A percentile compares a stretch with the other conserved stretches of the same genome.
Conservation (phyloP, 352 stramenopile species). For the Phytophthora tentaculata region DNA sequence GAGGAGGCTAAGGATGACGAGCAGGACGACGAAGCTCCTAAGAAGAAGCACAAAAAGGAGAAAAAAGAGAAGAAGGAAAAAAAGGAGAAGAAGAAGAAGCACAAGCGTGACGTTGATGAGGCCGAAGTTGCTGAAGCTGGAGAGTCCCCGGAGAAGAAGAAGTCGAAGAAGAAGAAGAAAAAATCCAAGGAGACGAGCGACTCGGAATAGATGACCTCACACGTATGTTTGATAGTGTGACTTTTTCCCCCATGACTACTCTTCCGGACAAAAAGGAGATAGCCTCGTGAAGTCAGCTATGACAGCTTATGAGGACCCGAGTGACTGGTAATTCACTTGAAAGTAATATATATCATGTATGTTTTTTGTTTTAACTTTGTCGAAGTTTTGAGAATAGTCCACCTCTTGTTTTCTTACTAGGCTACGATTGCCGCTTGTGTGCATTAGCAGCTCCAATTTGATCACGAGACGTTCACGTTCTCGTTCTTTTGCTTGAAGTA, state of each 20-base stretch:
- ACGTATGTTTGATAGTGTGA: conserved; percentile 10
- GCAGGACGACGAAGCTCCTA: conserved; percentile 63
- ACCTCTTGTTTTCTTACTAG: conserved; percentile 17
- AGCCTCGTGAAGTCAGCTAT: conserved; percentile 9
- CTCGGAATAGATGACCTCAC: conserved; percentile 62
- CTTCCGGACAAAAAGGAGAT: conserved; percentile 35
- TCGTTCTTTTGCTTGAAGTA: conserved; percentile 68
- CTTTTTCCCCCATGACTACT: conserved; percentile 39
- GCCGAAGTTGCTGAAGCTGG: conserved; percentile 47
- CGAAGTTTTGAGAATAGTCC: conserved; percentile 27
- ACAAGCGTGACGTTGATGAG: conserved; percentile 73
- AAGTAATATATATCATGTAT: conserved; percentile 45
- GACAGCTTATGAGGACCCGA: conserved; percentile 20
- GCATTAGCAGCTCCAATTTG: too few species aligned
- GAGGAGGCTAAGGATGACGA: conserved; percentile 34
- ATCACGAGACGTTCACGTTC: conserved; percentile 55
- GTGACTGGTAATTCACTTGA: conserved; percentile 26
- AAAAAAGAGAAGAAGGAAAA: conserved; percentile 62
- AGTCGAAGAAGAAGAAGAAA: conserved; percentile 91
- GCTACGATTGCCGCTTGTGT: conserved; percentile 8
- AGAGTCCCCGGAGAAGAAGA: conserved; percentile 88
- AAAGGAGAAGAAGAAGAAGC: conserved; percentile 85
- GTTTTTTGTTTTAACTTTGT: conserved; percentile 15
- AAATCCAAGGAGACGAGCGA: conserved; percentile 75
- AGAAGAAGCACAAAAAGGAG: conserved; percentile 71